Percentiles rank a stretch among this genome's conserved stretches.
Conservation (phyloP, 2,329 filamentous ascomycete species). For the Penicillium paneum region DNA sequence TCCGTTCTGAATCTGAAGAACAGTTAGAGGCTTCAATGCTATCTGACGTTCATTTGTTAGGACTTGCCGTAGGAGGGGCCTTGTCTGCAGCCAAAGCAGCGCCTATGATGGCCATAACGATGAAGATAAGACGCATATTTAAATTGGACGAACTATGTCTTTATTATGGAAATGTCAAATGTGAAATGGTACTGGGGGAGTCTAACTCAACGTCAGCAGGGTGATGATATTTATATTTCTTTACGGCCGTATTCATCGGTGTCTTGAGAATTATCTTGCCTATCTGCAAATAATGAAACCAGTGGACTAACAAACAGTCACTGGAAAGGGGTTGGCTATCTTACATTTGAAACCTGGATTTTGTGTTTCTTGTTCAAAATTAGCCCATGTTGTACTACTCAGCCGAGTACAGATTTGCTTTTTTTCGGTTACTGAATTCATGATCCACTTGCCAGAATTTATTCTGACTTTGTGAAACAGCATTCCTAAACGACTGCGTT, state of each 20-base stretch:
- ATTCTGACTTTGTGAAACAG: accelerated
- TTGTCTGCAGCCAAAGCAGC: conserved; percentile 1
- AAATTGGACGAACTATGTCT: background rate
- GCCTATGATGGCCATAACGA: background rate
- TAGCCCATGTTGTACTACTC: background rate
- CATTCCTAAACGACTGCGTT: background rate
- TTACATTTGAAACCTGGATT: background rate
- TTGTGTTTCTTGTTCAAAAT: background rate
- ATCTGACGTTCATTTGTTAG: too few relatives aligned
- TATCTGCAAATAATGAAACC: background rate
- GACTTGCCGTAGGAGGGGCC: background rate
- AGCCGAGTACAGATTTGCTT: background rate
- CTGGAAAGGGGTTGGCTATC: background rate
- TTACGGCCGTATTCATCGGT: background rate
- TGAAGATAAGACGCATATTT: conserved; percentile 1
- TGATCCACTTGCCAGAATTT: too few relatives aligned
- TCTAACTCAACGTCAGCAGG: too few relatives aligned
- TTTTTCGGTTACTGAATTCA: too few relatives aligned
- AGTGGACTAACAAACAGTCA: background rate
- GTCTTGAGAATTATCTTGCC: background rate
- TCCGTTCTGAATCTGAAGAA: background rate
- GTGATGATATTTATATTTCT: conserved; percentile 1
- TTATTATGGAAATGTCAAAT: background rate
- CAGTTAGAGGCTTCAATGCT: background rate
- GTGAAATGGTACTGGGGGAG: background rate